A percentile compares a stretch with the other conserved stretches of the same genome.
phyloP scores from a whole-genome alignment of 768 basidiomycete species.

The Dacryopinax primogenitus region DNA sequence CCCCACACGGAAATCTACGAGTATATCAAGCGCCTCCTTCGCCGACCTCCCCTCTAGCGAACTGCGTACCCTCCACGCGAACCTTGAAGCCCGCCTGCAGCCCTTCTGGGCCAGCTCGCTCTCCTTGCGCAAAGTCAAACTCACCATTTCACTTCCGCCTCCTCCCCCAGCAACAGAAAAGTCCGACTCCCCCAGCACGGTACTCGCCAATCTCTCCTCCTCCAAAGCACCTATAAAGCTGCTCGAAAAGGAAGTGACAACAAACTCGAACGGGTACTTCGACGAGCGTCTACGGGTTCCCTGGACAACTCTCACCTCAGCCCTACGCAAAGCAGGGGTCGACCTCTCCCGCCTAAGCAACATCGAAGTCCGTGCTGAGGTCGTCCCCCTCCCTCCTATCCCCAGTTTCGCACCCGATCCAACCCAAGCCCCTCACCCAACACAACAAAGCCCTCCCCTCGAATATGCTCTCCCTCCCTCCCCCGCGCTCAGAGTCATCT shows the following conservation, averaged over 20 bases:
- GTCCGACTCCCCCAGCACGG: not conserved
- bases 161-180: not conserved
- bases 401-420: not conserved
- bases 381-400: conserved; percentile 9
- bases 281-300: not conserved
- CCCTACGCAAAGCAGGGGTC: not conserved
- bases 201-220: not conserved
- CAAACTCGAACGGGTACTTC: not conserved
- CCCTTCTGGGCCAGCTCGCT: conserved; percentile 14
- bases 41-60: conserved; percentile 20
- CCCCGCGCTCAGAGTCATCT: conserved; percentile 53
- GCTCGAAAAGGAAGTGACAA: not conserved
- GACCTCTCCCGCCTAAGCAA: not conserved
- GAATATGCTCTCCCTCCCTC: not conserved
- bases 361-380: conserved; percentile 12
- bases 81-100: conserved; percentile 61
- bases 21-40: not conserved
- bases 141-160: not conserved
- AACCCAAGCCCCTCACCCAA: not conserved
- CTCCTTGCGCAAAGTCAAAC: not conserved
- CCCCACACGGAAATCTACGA: not conserved
- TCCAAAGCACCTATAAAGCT: not conserved
- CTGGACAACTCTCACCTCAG: not conserved
- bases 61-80: conserved; percentile 49
- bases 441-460: too few relatives aligned